Percentiles rank a stretch among this genome's conserved stretches.
Evolutionary conservation across 1,284 basidiomycete genomes (phyloP).

Genomic region (Sanghuangporus baumii): DNA sequence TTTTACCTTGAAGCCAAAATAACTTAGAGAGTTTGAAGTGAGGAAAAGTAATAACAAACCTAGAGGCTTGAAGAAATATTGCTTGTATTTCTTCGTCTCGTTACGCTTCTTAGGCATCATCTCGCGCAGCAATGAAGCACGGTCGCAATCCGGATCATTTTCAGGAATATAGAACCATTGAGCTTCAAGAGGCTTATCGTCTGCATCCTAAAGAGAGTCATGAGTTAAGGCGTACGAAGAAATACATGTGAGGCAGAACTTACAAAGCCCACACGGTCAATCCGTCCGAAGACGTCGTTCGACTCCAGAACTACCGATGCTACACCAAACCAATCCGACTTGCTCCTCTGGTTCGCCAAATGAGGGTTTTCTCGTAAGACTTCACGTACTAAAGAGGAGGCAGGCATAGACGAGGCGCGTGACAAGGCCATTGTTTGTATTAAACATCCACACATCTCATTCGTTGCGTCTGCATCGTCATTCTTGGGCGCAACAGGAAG

Average conservation of each 20-base stretch:
- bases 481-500: background rate
- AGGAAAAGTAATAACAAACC: background rate
- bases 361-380: slow-evolving; percentile 49
- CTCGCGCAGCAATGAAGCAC: slow-evolving; percentile 55
- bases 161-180: slow-evolving; percentile 77
- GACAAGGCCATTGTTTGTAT: slow-evolving; percentile 70
- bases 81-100: slow-evolving; percentile 75
- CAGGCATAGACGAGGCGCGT: slow-evolving; percentile 60
- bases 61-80: slow-evolving; percentile 72
- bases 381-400: slow-evolving; percentile 46
- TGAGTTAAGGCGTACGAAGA: slow-evolving; percentile 1
- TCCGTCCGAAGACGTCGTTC: slow-evolving; percentile 66
- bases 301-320: slow-evolving; percentile 46
- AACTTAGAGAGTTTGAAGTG: background rate
- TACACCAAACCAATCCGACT: slow-evolving; percentile 43
- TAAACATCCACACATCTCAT: slow-evolving; percentile 54
- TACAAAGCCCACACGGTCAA: slow-evolving; percentile 58
- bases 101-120: slow-evolving; percentile 72
- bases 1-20: slow-evolving; percentile 34
- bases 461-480: slow-evolving; percentile 15
- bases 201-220: slow-evolving; percentile 35
- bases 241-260: slow-evolving; percentile 18
- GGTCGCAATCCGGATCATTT: slow-evolving; percentile 59
- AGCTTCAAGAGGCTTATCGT: slow-evolving; percentile 48
- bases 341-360: slow-evolving; percentile 36